These are phyloP conservation scores for Fusarium fujikuroi DNA, from an alignment of 2,329 filamentous ascomycete species.

Conservation along the genomic window DNA sequence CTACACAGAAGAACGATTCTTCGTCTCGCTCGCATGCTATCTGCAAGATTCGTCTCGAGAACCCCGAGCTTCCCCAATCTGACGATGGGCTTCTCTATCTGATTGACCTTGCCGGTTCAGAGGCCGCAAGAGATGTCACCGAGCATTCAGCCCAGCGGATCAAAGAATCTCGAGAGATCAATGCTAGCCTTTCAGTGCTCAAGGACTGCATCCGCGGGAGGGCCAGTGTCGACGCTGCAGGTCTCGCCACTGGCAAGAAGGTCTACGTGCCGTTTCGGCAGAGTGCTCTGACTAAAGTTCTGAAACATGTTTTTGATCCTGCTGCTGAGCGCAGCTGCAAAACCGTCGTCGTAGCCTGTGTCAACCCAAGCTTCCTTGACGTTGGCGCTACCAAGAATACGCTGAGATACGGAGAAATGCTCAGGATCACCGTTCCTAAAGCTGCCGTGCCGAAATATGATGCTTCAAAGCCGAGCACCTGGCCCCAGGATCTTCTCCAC, in stretches of 20 bases:
- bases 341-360: constrained; percentile 59
- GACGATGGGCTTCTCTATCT: constrained; percentile 59
- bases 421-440: constrained; percentile 53
- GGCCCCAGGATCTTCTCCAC: constrained; percentile 52
- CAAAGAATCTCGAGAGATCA: constrained; percentile 60
- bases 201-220: constrained; percentile 64
- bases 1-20: constrained; percentile 58
- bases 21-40: constrained; percentile 62
- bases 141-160: constrained; percentile 56
- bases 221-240: constrained; percentile 48
- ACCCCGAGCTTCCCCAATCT: constrained; percentile 39
- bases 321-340: constrained; percentile 51
- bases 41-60: constrained; percentile 57
- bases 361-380: constrained; percentile 59
- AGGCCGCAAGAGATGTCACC: constrained; percentile 56
- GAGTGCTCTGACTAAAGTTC: constrained; percentile 58
- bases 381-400: constrained; percentile 59
- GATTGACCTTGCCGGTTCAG: constrained; percentile 61
- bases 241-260: constrained; percentile 42
- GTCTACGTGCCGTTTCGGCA: constrained; percentile 59
- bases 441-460: constrained; percentile 39
- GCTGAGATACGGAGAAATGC: constrained; percentile 59
- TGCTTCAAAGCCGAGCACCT: constrained; percentile 49
- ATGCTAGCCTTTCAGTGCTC: constrained; percentile 59
- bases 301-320: constrained; percentile 63